A percentile compares a stretch with the other conserved stretches of the same genome.
These are phyloP conservation scores for Cladosporium colombiae DNA, from an alignment of 2,329 filamentous ascomycete genomes.

Conservation along the genomic window DNA sequence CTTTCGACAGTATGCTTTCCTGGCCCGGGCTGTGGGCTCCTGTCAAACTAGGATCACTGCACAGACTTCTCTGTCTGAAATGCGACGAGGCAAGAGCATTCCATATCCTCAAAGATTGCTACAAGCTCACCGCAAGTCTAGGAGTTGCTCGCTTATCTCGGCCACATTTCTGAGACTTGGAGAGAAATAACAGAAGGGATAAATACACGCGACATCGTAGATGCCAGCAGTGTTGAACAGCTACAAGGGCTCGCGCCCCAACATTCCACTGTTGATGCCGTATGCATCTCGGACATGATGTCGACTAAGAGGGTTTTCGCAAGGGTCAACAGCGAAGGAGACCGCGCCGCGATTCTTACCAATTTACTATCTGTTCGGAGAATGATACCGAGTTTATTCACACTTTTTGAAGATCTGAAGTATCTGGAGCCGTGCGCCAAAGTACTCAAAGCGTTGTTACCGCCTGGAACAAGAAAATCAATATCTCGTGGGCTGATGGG, in stretches of 20 bases:
- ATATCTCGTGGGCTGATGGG: conserved; percentile 17
- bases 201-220: conserved; percentile 13
- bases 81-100: conserved; percentile 24
- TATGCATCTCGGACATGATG: conserved; percentile 8
- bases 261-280: conserved; percentile 11
- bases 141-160: conserved; percentile 22
- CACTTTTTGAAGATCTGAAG: conserved; percentile 31
- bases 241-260: conserved; percentile 18
- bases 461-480: neutral
- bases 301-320: conserved; percentile 12
- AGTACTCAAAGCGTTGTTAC: conserved; percentile 18
- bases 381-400: conserved; percentile 28
- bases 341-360: conserved; percentile 9
- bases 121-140: neutral
- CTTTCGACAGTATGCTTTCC: conserved; percentile 24
- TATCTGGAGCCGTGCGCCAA: conserved; percentile 27
- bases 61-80: conserved; percentile 26
- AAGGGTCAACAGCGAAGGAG: neutral
- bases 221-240: conserved; percentile 14
- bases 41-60: conserved; percentile 25
- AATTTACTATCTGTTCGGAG: conserved; percentile 8
- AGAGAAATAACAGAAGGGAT: conserved; percentile 9
- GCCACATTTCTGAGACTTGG: conserved; percentile 18
- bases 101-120: neutral
- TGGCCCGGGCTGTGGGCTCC: conserved; percentile 26